Base-by-base conservation (phyloP, 2,329 filamentous ascomycete species). In the Salinomyces thailandicus region DNA sequence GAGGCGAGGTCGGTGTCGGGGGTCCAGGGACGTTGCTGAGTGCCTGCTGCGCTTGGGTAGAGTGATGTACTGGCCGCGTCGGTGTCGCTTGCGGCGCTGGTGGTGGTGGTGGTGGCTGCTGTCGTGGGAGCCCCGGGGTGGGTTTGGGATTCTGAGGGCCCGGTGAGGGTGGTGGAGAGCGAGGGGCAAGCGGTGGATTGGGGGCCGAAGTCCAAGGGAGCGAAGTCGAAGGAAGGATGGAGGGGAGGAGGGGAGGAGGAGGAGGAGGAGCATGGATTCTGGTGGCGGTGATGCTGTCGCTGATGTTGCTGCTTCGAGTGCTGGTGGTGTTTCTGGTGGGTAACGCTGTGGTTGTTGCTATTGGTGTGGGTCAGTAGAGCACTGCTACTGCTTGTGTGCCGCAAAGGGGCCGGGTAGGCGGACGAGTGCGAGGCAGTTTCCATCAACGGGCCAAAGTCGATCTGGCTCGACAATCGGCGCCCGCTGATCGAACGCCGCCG, bases 111-210 rank as follows among this genome's bases (percentile, higher is more conserved):
- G 16, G 36, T 35, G 18, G 41, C 28, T 22, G 19, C 52, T 46
- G 5, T 50, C 42, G 13, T 50, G 42, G 31, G 55, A 36, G 26
- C 49, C 45, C 31, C 50, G 50, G n/a, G n/a, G n/a, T n/a, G n/a
- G n/a, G n/a, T n/a, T n/a, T n/a, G n/a, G n/a, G n/a, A n/a, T n/a
- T n/a, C n/a, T n/a, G n/a, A n/a, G n/a, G n/a, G n/a, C n/a, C n/a
- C n/a, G n/a, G n/a, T n/a, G n/a, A n/a, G n/a, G n/a, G 5, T 49
- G 36, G 17, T 50, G 28, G 33, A 39, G 43, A 31, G 41, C 13
- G 32, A 50, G n/a, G 38, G 47, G 5, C 38, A 41, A 24, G 24
- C 36, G 12, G n/a, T n/a, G n/a, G n/a, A n/a, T n/a, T n/a, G n/a
- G n/a, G n/a, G n/a, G 11, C 34, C 18, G 38, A 41, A 38, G 7